Evolutionary conservation across 768 basidiomycete genomes (phyloP).

Genomic region (Phanerochaete sordida): DNA sequence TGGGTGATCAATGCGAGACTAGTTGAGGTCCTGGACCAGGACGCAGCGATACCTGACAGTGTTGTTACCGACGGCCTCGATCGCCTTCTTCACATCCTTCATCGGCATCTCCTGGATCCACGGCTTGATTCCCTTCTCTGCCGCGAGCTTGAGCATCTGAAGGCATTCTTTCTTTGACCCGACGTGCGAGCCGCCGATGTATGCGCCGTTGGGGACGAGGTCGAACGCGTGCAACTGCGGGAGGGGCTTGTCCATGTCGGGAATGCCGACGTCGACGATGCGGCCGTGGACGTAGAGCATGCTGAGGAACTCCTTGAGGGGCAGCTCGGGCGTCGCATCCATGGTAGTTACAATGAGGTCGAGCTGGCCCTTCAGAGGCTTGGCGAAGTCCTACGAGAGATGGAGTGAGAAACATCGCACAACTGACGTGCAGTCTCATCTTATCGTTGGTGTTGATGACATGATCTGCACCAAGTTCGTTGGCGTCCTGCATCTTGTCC

Average conservation of each 20-base stretch:
- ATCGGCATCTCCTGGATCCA: constrained; percentile 42
- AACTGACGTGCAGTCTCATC: constrained; percentile 10
- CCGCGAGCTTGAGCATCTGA: constrained; percentile 58
- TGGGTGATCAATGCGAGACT: background rate
- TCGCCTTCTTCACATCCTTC: constrained; percentile 44
- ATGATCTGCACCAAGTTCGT: constrained; percentile 53
- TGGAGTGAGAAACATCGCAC: background rate
- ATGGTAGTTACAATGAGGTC: constrained; percentile 44
- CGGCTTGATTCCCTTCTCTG: constrained; percentile 47
- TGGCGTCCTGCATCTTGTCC: constrained; percentile 51
- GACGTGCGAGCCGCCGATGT: constrained; percentile 34
- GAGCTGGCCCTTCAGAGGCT: constrained; percentile 35
- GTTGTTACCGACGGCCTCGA: constrained; percentile 43
- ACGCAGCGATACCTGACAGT: constrained; percentile 54
- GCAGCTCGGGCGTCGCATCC: constrained; percentile 16
- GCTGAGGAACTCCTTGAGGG: constrained; percentile 31
- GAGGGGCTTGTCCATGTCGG: constrained; percentile 42
- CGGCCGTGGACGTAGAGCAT: constrained; percentile 50
- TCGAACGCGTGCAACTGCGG: constrained; percentile 25
- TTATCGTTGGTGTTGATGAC: constrained; percentile 44
- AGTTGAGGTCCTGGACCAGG: constrained; percentile 29
- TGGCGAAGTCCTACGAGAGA: constrained; percentile 31
- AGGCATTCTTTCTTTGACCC: constrained; percentile 57
- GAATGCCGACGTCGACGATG: constrained; percentile 57
- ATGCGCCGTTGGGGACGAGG: constrained; percentile 24